Conservation (phyloP, 805 yeast genomes). For the Wickerhamomyces bovis region DNA sequence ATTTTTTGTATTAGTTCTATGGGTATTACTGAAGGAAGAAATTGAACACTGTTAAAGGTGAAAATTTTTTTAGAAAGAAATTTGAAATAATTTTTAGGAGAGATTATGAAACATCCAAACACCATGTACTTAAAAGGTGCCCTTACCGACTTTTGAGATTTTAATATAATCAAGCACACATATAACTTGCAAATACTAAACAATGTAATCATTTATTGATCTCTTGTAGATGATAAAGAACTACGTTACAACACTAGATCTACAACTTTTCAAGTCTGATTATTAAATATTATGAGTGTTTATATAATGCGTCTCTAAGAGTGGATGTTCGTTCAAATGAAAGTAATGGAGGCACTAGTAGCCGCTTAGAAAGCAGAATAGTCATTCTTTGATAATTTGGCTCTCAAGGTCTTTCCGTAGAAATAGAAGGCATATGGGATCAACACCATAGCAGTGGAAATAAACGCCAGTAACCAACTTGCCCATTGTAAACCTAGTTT, state of each 20-base stretch:
- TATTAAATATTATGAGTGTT: background rate
- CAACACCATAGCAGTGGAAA: constrained; percentile 68
- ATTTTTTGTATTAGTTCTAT: background rate
- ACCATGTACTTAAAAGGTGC: background rate
- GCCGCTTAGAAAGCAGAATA: constrained; percentile 30
- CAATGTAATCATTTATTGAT: no score
- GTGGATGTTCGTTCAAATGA: background rate
- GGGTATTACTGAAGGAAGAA: background rate
- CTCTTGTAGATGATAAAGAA: no score
- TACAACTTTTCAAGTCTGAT: background rate
- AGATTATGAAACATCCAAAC: background rate
- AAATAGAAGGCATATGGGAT: constrained; percentile 68
- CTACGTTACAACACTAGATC: background rate
- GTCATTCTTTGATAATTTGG: constrained; percentile 60
- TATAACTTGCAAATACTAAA: no score
- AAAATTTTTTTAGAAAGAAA: background rate
- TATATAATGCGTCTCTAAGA: background rate
- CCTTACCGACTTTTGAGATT: no score
- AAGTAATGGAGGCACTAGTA: background rate
- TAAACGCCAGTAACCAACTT: constrained; percentile 69
- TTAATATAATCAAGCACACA: no score
- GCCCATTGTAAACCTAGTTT: constrained; percentile 77
- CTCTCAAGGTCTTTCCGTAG: constrained; percentile 60
- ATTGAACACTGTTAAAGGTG: background rate
- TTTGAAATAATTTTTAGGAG: no score